Evolutionary conservation across 257 asterid species (phyloP).

Genomic region (Phtheirospermum japonicum): DNA sequence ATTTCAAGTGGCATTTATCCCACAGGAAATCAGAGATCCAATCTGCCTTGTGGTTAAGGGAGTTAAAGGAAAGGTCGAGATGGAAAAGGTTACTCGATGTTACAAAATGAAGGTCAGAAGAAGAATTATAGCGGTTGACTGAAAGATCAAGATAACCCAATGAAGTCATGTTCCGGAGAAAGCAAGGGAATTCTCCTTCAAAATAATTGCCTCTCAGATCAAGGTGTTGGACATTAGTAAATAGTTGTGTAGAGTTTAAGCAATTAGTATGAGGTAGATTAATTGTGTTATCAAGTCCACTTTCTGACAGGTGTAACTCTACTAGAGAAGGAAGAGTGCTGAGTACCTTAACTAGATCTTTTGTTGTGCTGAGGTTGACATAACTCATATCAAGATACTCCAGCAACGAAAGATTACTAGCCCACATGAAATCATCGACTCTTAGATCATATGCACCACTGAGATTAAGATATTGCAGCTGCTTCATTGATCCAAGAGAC

Average conservation of each 20-base stretch:
- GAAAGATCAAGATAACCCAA: too few relatives aligned
- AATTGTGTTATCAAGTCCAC: not conserved
- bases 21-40: not conserved
- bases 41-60: too few relatives aligned
- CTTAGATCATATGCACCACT: not conserved
- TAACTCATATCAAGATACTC: slow-evolving; percentile 6
- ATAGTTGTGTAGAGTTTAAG: not conserved
- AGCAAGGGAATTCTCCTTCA: not conserved
- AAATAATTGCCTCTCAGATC: not conserved
- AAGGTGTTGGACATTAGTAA: not conserved
- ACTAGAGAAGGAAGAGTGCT: not conserved
- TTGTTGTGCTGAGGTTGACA: not conserved
- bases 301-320: not conserved
- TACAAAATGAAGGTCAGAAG: too few relatives aligned
- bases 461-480: not conserved
- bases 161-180: not conserved
- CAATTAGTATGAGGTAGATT: not conserved
- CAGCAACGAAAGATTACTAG: not conserved
- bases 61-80: not conserved
- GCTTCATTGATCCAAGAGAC: slow-evolving; percentile 4
- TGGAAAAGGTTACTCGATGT: too few relatives aligned
- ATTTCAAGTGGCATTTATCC: not conserved
- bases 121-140: too few relatives aligned
- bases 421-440: not conserved
- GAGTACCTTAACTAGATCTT: not conserved